Evolutionary conservation across 1,139 yeast species (phyloP).

Genomic region (Hyphopichia khmerensis): DNA sequence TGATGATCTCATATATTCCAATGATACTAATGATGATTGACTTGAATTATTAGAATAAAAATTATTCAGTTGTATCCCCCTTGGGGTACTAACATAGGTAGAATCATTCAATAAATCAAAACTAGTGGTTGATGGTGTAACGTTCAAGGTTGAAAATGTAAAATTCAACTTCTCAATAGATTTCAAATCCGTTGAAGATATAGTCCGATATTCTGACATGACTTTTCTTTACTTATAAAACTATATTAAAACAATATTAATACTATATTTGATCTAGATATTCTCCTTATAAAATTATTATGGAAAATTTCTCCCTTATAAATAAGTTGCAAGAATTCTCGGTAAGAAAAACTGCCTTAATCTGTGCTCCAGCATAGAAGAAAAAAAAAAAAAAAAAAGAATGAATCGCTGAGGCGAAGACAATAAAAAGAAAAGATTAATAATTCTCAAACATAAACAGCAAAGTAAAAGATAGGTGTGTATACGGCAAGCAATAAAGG

Average conservation of each 20-base stretch:
- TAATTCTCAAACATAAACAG: too few species aligned
- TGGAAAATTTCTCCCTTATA: not conserved
- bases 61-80: not conserved
- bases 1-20: not conserved
- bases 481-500: too few species aligned
- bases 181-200: conserved; percentile 2
- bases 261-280: too few species aligned
- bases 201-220: conserved; percentile 1
- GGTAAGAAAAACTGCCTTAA: not conserved
- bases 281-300: too few species aligned
- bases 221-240: not conserved
- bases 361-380: not conserved
- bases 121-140: not conserved
- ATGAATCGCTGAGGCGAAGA: not conserved
- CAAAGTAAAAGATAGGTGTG: too few species aligned
- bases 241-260: too few species aligned
- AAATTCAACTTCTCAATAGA: conserved; percentile 2
- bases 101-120: not conserved
- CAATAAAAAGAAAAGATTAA: too few species aligned
- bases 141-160: not conserved
- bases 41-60: not conserved
- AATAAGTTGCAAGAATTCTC: not conserved
- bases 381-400: not conserved
- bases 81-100: not conserved
- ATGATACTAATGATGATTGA: not conserved